These are phyloP conservation scores for Quercus agrifolia DNA, from an alignment of 306 rosid species.

Conservation along the genomic window DNA sequence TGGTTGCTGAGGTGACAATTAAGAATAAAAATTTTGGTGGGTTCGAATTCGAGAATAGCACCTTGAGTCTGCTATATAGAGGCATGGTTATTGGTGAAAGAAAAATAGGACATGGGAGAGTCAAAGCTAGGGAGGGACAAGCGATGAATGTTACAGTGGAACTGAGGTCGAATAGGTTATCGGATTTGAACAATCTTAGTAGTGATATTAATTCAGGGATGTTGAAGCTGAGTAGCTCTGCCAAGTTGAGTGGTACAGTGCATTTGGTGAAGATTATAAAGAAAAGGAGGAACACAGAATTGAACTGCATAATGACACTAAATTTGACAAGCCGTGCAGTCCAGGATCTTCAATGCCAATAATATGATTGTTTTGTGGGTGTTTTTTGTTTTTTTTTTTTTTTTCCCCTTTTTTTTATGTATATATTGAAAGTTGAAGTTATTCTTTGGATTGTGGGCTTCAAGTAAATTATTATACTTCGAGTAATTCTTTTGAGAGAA, in stretches of 20 bases:
- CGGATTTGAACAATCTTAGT: constrained; percentile 16
- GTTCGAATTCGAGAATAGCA: constrained; percentile 32
- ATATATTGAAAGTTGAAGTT: neutral
- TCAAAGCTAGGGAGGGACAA: constrained; percentile 24
- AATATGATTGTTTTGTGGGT: neutral
- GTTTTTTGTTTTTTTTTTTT: neutral
- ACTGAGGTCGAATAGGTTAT: constrained; percentile 15
- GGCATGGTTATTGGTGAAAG: constrained; percentile 30
- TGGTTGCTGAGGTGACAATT: constrained; percentile 29
- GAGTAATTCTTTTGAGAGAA: too few relatives aligned
- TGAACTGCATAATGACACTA: constrained; percentile 50
- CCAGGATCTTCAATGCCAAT: constrained; percentile 36
- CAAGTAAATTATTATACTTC: too few relatives aligned
- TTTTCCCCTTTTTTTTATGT: neutral
- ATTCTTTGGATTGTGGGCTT: neutral
- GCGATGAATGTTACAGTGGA: constrained; percentile 23
- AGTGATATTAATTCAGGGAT: constrained; percentile 29
- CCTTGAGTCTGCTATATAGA: constrained; percentile 19
- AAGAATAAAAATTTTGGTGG: constrained; percentile 54
- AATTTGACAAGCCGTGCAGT: constrained; percentile 34
- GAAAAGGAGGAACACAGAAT: constrained; percentile 23
- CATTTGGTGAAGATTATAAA: constrained; percentile 36
- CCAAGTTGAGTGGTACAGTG: constrained; percentile 41
- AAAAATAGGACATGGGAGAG: constrained; percentile 7
- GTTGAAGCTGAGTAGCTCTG: constrained; percentile 41